Conservation (phyloP, 306 rosid genomes). For the Benincasa hispida region DNA sequence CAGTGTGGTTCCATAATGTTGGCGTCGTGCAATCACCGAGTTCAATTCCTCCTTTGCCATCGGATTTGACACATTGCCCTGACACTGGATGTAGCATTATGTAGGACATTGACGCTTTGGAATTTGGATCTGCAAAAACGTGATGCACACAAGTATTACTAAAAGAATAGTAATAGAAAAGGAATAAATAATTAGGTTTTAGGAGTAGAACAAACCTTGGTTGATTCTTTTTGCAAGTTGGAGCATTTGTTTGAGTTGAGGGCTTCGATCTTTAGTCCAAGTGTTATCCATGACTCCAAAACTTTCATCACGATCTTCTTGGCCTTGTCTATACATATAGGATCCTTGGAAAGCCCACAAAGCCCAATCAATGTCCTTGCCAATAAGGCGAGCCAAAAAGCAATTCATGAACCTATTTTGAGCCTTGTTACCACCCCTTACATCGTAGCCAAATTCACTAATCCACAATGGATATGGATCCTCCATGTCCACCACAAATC, state of each 20-base stretch:
- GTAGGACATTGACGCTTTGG: constrained; percentile 17
- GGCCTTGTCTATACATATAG: constrained; percentile 23
- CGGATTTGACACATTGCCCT: constrained; percentile 21
- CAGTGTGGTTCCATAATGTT: constrained; percentile 18
- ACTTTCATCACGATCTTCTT: constrained; percentile 5
- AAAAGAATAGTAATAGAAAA: too few species aligned
- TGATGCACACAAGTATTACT: too few species aligned
- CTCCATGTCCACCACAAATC: constrained; percentile 23
- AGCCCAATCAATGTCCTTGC: constrained; percentile 41
- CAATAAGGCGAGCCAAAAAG: constrained; percentile 28
- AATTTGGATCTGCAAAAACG: constrained; percentile 19
- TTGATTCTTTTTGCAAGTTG: constrained; percentile 18
- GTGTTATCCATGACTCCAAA: constrained; percentile 22
- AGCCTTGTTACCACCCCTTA: neutral
- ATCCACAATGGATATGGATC: constrained; percentile 20
- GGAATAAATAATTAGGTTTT: too few species aligned
- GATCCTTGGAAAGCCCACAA: constrained; percentile 45
- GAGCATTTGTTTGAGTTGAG: constrained; percentile 15
- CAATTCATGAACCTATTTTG: constrained; percentile 25
- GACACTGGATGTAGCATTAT: constrained; percentile 26
- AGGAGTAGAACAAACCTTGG: constrained; percentile 16
- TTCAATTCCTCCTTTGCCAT: constrained; percentile 15
- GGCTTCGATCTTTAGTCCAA: constrained; percentile 24
- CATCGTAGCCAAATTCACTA: constrained; percentile 40
- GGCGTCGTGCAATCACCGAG: constrained; percentile 18